Base-by-base conservation (phyloP, 2,329 filamentous ascomycete genomes). In the Monosporascus sp. region DNA sequence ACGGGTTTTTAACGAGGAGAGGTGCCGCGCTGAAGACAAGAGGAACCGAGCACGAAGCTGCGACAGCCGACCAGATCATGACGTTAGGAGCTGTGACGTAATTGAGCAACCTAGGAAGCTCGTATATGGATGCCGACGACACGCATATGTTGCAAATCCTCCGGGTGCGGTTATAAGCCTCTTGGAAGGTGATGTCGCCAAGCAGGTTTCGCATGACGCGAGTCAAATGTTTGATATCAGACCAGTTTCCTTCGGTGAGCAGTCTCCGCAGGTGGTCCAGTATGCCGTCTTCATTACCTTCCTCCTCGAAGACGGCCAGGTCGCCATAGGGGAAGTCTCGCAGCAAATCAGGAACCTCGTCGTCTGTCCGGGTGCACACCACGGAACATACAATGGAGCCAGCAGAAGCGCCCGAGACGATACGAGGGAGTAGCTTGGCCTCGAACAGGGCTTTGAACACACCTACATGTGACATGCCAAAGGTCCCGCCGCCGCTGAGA, bases 1-100 rank as follows among this genome's bases (percentile, higher is more conserved):
- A 73, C 0, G 89, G 89, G 62, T 97, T 89, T 65, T 97, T 97
- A 54, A 91, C 88, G 41, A 93, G 81, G 11, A 97, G 72, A 1
- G 86, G 85, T 1, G 86, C 88, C 2, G 90, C 83, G 24, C 86
- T 87, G 68, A 96, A 97, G 20, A 97, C 80, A 14, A 94, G 76
- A 0, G 93, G 93, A 0, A 97, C 89, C 0, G 93, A 96, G 68
- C 93, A 97, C 0, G 93, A 97, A 0, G 93, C 90, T n/a, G 90
- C 90, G 63, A 97, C 92, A 36, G 93, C 93, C 17, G 92, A 96
- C 90, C 92, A 96, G 52, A 97, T 92, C 73, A 97, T 82, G 50
- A 97, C 92, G 66, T 97, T 94, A 0, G 93, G 92, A 0, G 93
- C 88, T 0, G 93, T 97, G 54, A 96, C 82, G 65, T 96, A 97